Conservation (phyloP, 129 eudicot genomes). For the carrot (Daucus carota) region DNA sequence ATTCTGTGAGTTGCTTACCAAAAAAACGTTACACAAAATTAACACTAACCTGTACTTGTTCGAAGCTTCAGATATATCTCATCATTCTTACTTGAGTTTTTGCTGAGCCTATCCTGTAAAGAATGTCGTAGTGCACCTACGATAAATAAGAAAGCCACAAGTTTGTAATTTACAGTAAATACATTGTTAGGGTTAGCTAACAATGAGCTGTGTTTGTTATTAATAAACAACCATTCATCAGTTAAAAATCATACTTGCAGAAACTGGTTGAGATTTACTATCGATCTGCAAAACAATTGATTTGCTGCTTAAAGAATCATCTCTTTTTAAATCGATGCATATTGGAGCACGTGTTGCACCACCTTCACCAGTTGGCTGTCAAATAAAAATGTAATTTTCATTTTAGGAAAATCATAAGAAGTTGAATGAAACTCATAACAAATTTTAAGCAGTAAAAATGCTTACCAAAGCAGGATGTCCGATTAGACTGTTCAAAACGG, state of each 20-base stretch:
- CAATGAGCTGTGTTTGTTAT: slow-evolving; percentile 7
- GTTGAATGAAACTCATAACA: neutral
- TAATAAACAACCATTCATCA: slow-evolving; percentile 15
- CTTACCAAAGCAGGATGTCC: slow-evolving; percentile 98
- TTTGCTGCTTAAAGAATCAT: slow-evolving; percentile 72
- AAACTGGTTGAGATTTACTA: slow-evolving; percentile 85
- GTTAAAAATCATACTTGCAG: slow-evolving; percentile 79
- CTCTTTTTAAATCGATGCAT: slow-evolving; percentile 72
- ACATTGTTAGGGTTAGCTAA: neutral
- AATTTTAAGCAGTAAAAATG: slow-evolving; percentile 2
- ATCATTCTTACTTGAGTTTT: slow-evolving; percentile 76
- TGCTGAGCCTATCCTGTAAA: slow-evolving; percentile 90
- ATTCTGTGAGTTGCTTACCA: neutral
- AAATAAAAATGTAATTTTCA: slow-evolving; percentile 7
- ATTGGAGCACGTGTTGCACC: slow-evolving; percentile 99
- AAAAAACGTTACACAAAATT: slow-evolving; percentile 14
- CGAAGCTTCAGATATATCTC: slow-evolving; percentile 85
- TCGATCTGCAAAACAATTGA: slow-evolving; percentile 87
- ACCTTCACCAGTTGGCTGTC: slow-evolving; percentile 99
- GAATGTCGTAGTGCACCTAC: slow-evolving; percentile 95
- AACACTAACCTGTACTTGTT: slow-evolving; percentile 96
- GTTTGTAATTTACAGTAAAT: neutral
- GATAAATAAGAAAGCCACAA: slow-evolving; percentile 10
- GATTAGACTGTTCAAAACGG: slow-evolving; percentile 96
- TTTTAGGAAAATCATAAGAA: neutral